Evolutionary conservation across 371 early-diverging fungal genomes (phyloP).

Genomic region (Blakeslea trispora): DNA sequence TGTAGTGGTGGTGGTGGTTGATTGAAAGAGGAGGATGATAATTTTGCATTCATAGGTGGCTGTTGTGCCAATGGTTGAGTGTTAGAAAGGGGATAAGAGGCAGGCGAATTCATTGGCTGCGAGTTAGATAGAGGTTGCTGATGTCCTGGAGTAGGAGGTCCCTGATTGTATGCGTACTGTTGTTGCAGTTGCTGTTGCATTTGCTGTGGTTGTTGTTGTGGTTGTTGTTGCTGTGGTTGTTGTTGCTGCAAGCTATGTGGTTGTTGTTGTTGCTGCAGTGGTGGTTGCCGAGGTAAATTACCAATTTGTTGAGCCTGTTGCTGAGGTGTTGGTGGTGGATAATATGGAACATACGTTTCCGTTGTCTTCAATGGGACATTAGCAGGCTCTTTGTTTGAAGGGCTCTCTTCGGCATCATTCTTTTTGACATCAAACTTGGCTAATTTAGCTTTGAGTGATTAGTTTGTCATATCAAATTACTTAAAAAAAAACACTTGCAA

Average conservation of each 20-base stretch:
- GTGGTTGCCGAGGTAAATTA: not conserved
- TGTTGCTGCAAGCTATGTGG: not conserved
- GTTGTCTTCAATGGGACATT: slow-evolving; percentile 2
- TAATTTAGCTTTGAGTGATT: not conserved
- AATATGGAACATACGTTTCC: slow-evolving; percentile 5
- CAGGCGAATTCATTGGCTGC: not conserved
- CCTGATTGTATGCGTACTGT: not conserved
- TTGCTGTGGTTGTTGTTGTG: slow-evolving; percentile 1
- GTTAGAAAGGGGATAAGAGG: not conserved
- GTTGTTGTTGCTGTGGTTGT: slow-evolving; percentile 3
- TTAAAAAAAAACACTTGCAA: not conserved
- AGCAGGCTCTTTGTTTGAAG: slow-evolving; percentile 11
- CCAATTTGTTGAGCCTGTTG: not conserved
- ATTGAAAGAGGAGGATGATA: not conserved
- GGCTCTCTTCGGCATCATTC: slow-evolving; percentile 1
- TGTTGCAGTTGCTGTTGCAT: not conserved
- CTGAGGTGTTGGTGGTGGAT: slow-evolving; percentile 18
- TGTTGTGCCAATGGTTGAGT: not conserved
- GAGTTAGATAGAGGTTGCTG: not conserved
- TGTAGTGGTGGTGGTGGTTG: slow-evolving; percentile 1
- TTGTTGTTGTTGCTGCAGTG: not conserved
- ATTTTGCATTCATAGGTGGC: not conserved
- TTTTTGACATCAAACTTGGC: not conserved
- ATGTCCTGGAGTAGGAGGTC: not conserved
- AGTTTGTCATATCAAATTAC: not conserved